Evolutionary conservation across 306 rosid species (phyloP).

Genomic region (Castanopsis chinensis): DNA sequence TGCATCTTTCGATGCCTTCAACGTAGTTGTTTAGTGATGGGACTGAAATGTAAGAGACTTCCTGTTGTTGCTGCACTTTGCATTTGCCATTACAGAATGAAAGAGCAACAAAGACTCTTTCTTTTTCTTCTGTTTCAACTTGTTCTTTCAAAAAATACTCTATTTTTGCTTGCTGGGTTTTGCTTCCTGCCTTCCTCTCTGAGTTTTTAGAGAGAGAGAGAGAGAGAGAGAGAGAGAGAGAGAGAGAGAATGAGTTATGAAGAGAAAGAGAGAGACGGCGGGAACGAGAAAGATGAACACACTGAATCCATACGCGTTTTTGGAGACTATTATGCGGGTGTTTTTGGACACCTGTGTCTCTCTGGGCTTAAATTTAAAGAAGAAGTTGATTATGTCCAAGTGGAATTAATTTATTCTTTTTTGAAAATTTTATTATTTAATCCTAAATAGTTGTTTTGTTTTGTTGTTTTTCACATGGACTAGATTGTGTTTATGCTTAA

Average conservation of each 20-base stretch:
- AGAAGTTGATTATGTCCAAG: not conserved
- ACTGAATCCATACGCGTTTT: constrained; percentile 29
- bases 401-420: not conserved
- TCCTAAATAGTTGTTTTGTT: not conserved
- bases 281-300: constrained; percentile 25
- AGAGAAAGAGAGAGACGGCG: constrained; percentile 40
- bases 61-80: constrained; percentile 53
- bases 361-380: constrained; percentile 23
- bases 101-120: not conserved
- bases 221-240: constrained; percentile 8
- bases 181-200: constrained; percentile 11
- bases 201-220: too few species aligned
- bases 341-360: constrained; percentile 20
- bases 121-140: not conserved
- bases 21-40: too few species aligned
- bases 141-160: not conserved
- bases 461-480: not conserved
- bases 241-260: not conserved
- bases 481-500: not conserved
- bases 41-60: constrained; percentile 79
- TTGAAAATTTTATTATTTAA: not conserved
- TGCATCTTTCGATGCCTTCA: too few species aligned
- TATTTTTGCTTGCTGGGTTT: not conserved
- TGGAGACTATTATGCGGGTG: not conserved
- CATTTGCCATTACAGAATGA: constrained; percentile 54